Evolutionary conservation across 2,329 filamentous ascomycete genomes (phyloP).

Genomic region (Fusarium sp.): DNA sequence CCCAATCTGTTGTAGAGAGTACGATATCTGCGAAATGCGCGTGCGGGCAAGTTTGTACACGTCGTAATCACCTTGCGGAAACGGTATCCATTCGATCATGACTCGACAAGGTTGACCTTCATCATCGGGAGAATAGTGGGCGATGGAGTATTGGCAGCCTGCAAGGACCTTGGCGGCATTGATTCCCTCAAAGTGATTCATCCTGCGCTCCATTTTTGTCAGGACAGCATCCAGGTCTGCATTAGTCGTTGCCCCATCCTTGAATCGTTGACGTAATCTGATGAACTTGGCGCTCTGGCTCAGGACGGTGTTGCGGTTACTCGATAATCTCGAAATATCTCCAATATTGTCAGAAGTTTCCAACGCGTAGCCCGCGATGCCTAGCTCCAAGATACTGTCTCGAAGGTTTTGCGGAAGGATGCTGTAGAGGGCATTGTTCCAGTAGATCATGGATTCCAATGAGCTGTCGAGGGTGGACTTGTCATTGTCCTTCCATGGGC

Average conservation of each 20-base stretch:
- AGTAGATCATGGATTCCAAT: not conserved
- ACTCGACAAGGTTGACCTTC: not conserved
- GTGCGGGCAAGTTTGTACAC: not conserved
- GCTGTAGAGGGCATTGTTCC: not conserved
- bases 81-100: conserved; percentile 2
- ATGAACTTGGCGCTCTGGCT: not conserved
- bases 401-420: not conserved
- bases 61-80: not conserved
- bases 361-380: not conserved
- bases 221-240: not conserved
- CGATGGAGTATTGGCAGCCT: not conserved
- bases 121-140: not conserved
- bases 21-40: not conserved
- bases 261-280: not conserved
- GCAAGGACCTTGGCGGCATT: not conserved
- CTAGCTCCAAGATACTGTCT: not conserved
- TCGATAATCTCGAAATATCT: not conserved
- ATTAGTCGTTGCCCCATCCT: rapidly evolving
- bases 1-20: not conserved
- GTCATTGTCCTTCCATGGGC: conserved; percentile 1
- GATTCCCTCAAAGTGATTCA: rapidly evolving
- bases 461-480: not conserved
- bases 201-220: not conserved
- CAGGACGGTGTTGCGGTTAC: not conserved
- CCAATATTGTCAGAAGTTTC: not conserved